Percentiles rank a stretch among this genome's conserved stretches.
phyloP scores from a whole-genome alignment of 148 eudicot species.

The Arctostaphylos glauca region DNA sequence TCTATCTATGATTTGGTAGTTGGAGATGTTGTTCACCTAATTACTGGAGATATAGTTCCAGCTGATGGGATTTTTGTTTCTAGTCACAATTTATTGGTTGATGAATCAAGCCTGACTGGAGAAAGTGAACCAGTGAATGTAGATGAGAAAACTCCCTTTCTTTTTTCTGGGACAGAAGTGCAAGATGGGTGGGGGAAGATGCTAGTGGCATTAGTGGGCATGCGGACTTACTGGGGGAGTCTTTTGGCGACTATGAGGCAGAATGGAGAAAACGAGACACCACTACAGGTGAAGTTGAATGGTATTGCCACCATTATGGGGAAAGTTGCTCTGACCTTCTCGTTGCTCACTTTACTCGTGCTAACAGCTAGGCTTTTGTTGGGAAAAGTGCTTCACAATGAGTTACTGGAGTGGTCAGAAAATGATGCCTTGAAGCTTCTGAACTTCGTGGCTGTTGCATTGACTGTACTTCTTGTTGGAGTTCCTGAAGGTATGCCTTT shows the following conservation, averaged over 20 bases:
- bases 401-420: slow-evolving; percentile 52
- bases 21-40: slow-evolving; percentile 78
- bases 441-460: slow-evolving; percentile 85
- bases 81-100: slow-evolving; percentile 75
- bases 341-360: slow-evolving; percentile 73
- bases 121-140: slow-evolving; percentile 73
- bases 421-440: slow-evolving; percentile 65
- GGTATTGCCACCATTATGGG: slow-evolving; percentile 98
- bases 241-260: slow-evolving; percentile 87
- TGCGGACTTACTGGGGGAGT: slow-evolving; percentile 98
- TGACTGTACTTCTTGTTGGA: slow-evolving; percentile 91
- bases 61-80: slow-evolving; percentile 85
- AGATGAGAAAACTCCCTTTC: slow-evolving; percentile 59
- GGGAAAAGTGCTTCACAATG: slow-evolving; percentile 36
- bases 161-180: slow-evolving; percentile 79
- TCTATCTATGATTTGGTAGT: slow-evolving; percentile 83
- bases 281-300: slow-evolving; percentile 89
- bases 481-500: slow-evolving; percentile 97
- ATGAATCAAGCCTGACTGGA: slow-evolving; percentile 90
- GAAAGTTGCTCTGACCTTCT: slow-evolving; percentile 79
- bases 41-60: slow-evolving; percentile 85
- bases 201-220: slow-evolving; percentile 96
- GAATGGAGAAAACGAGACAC: slow-evolving; percentile 90
- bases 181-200: slow-evolving; percentile 91
- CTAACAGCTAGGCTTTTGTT: slow-evolving; percentile 57